phyloP scores from a whole-genome alignment of 306 rosid genomes.

The Senna tora region DNA sequence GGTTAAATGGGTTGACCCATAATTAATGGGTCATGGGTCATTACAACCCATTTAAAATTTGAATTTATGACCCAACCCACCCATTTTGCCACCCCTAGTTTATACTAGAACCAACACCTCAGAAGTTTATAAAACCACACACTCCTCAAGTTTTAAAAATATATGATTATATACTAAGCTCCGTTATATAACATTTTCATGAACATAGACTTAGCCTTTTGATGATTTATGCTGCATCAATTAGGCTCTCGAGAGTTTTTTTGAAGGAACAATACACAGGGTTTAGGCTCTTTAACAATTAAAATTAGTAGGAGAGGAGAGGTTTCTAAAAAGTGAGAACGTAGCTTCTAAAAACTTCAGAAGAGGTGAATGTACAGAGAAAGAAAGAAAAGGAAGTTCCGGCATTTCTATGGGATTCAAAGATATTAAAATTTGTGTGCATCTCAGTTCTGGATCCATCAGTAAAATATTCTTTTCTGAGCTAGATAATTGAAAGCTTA shows the following conservation, averaged over 20 bases:
- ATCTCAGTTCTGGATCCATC: slow-evolving; percentile 1
- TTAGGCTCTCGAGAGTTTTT: not conserved
- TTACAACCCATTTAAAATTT: no score
- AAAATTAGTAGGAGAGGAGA: not conserved
- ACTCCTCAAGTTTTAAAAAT: not conserved
- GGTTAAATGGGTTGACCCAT: no score
- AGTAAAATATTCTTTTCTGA: not conserved
- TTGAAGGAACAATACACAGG: not conserved
- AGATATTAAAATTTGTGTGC: slow-evolving; percentile 1
- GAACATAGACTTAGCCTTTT: not conserved
- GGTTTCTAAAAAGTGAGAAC: not conserved
- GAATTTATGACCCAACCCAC: no score
- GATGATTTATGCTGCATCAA: not conserved
- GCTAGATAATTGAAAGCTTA: slow-evolving; percentile 48
- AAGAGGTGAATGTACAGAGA: not conserved
- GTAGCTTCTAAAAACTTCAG: not conserved
- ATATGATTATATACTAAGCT: not conserved
- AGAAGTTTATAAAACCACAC: not conserved
- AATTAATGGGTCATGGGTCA: no score
- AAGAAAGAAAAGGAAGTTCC: not conserved
- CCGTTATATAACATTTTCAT: not conserved
- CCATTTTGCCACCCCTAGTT: no score
- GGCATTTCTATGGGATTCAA: slow-evolving; percentile 14
- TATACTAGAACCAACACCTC: not conserved
- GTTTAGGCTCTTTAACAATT: not conserved